Evolutionary conservation across 2,329 filamentous ascomycete genomes (phyloP).

Genomic region (Colletotrichum australisinense): DNA sequence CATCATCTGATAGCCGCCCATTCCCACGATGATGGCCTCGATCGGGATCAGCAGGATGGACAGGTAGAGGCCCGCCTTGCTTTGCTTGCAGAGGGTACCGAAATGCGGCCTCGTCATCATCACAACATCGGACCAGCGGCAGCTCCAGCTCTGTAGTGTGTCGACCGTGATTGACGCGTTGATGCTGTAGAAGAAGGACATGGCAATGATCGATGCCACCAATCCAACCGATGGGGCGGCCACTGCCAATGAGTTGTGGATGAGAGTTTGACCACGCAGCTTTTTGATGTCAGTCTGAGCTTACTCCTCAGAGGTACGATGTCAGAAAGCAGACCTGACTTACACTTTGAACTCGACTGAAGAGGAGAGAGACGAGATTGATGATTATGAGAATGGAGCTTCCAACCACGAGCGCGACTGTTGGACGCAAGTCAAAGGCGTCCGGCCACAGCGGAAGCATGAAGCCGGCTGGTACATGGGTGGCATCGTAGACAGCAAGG

Average conservation of each 20-base stretch:
- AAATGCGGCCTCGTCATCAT: conserved; percentile 67
- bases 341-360: conserved; percentile 62
- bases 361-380: conserved; percentile 60
- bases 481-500: conserved; percentile 65
- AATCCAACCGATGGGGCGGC: conserved; percentile 45
- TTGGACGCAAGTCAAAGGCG: conserved; percentile 67
- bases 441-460: conserved; percentile 68
- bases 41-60: conserved; percentile 68
- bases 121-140: conserved; percentile 66
- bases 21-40: conserved; percentile 60
- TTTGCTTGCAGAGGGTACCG: conserved; percentile 66
- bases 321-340: conserved; percentile 41
- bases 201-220: conserved; percentile 60
- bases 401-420: conserved; percentile 64
- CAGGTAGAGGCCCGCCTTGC: conserved; percentile 64
- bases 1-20: conserved; percentile 57
- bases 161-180: conserved; percentile 63
- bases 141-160: conserved; percentile 72
- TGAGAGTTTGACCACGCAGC: conserved; percentile 15
- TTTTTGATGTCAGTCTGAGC: conserved; percentile 10
- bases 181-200: conserved; percentile 68
- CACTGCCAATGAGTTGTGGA: conserved; percentile 39
- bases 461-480: conserved; percentile 59
- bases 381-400: conserved; percentile 61
- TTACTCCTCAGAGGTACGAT: not conserved